Evolutionary conservation across 1,284 basidiomycete species (phyloP), one percentile per base, ranked within the genome.

Genomic region (Cutaneotrichosporon sp.): DNA sequence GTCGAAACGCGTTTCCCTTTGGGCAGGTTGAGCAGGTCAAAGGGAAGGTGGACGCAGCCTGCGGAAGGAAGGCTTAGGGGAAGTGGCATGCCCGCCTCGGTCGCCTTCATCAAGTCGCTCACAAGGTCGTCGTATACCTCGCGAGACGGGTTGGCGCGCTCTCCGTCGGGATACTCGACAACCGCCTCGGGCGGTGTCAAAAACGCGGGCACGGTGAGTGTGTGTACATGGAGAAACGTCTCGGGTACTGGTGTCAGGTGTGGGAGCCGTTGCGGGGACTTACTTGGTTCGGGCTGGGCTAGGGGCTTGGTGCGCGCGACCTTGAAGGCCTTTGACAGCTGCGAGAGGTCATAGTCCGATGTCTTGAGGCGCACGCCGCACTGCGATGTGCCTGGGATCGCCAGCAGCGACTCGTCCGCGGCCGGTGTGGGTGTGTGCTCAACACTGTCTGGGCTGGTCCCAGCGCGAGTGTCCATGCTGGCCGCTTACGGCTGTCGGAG

Each of bases 221-320:
- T 67, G 51, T 71, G 67, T 4, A 68, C 50, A 55, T 70, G 71
- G 42, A 64, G 58, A 33, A 33, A 18, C 8, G n/a, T 38, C 30
- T 15, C 18, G 20, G 39, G 20, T 18, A 46, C 26, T 40, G 18
- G 17, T 2, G n/a, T 33, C 10, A 36, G 34, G 10, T 21, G n/a
- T 3, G 20, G 1, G 23, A 2, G 15, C 15, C 23, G 9, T 12
- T 13, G 15, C 20, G 5, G 2, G 13, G 14, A 38, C 54, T 43
- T 17, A 55, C 54, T 10, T 3, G 45, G 40, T 9, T 18, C n/a
- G 4, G 41, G 42, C 3, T 37, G 26, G 2, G 20, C 10, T 7
- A 23, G n/a, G 1, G 8, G 21, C 10, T 34, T 49, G 12, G 30
- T 46, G 22, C 26, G 38, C 2, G 40, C 46, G 2, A 21, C 34